Evolutionary conservation across 1,139 yeast species (phyloP).

Genomic region (Saccharomyces hybrid): DNA sequence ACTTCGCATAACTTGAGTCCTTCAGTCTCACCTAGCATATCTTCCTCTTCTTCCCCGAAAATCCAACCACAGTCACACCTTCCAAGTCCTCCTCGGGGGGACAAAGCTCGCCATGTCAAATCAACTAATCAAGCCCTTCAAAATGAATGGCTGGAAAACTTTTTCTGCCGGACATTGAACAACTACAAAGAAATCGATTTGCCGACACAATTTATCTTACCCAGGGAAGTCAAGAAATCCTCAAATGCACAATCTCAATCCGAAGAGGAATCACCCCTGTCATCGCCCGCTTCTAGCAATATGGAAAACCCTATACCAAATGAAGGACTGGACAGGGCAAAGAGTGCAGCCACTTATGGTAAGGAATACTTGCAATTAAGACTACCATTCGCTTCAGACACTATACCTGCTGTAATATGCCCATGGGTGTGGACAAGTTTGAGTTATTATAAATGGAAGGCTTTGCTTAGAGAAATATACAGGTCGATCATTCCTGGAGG

Average conservation of each 20-base stretch:
- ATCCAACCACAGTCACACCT: not conserved
- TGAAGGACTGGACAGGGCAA: slow-evolving; percentile 9
- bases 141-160: slow-evolving; percentile 19
- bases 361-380: slow-evolving; percentile 19
- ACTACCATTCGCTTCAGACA: slow-evolving; percentile 23
- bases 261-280: not conserved
- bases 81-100: not conserved
- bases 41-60: not conserved
- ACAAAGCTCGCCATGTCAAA: not conserved
- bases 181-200: slow-evolving; percentile 17
- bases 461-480: slow-evolving; percentile 23
- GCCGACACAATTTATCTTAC: slow-evolving; percentile 18
- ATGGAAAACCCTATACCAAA: slow-evolving; percentile 1
- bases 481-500: slow-evolving; percentile 29
- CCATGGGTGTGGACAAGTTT: slow-evolving; percentile 27
- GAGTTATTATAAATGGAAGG: slow-evolving; percentile 25
- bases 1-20: not conserved
- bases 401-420: slow-evolving; percentile 25
- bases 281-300: slow-evolving; percentile 6
- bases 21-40: not conserved
- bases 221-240: slow-evolving; percentile 6
- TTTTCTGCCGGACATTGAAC: slow-evolving; percentile 13
- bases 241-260: slow-evolving; percentile 1
- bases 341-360: slow-evolving; percentile 13
- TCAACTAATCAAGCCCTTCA: not conserved